Base-by-base conservation (phyloP, 352 stramenopile species). In the Pythium monospermum region DNA sequence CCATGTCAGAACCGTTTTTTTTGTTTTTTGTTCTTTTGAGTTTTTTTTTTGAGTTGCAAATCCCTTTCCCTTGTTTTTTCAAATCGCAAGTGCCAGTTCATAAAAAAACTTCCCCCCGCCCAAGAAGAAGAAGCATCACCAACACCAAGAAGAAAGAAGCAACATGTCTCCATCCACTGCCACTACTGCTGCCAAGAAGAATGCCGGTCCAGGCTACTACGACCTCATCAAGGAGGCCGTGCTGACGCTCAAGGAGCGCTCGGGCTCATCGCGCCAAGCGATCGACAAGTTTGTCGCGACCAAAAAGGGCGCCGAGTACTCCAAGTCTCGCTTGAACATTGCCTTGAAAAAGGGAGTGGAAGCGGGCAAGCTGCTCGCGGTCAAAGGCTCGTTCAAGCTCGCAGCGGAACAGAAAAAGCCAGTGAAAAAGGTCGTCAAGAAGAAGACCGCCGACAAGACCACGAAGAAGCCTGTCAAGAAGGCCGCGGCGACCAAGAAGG, bases 311-410 rank as follows among this genome's bases (percentile, higher is more conserved):
- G 64, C 67, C 18, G 76, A 66, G 39, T 93, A 91, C 70, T 76
- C 71, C 44, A 87, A 87, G 54, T 83, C 82, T 36, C 78, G 81
- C 19, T 64, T 96, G 36, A 94, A 93, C 69, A 85, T 94, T 19
- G 87, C 90, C 23, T 69, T 98, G 13, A 96, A 97, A 79, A 81
- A 80, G 42, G 89, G 80, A 31, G 88, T 97, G 15, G 78, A 91
- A 51, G 64, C 68, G 10, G 91, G 90, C 55, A 92, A 92, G 64
- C 77, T 98, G 4, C 74, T 97, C 19, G 71, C 95, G 37, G 79
- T 96, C 16, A 98, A 98, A 76, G 81, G 78, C 45, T 97, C 88
- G 33, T 98, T 96, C 86, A 98, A 98, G 72, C 74, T 98, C 15
- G 87, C 86, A 3, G 64, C 90, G 19, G 85, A 93, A 3, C 80